Evolutionary conservation across 2,329 filamentous ascomycete species (phyloP).

Genomic region (Alternaria dauci): DNA sequence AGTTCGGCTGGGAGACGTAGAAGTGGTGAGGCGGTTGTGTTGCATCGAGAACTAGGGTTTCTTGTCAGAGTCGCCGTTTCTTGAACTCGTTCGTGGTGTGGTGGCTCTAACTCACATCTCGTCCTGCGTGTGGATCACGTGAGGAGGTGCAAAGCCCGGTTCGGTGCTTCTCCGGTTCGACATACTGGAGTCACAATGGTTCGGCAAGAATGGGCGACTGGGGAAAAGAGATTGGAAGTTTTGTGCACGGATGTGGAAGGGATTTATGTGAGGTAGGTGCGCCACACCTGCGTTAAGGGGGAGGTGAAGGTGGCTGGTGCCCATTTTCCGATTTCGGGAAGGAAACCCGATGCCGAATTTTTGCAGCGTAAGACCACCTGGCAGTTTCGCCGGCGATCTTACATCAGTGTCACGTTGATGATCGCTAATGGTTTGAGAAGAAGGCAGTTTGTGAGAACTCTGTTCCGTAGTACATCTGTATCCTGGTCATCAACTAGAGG

Average conservation of each 20-base stretch:
- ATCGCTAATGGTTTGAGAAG: rapidly evolving
- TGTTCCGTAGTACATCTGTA: too few relatives aligned
- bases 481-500: too few relatives aligned
- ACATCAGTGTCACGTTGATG: background rate
- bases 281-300: background rate
- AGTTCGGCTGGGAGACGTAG: slow-evolving; percentile 1
- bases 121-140: background rate
- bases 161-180: background rate
- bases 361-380: background rate
- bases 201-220: background rate
- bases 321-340: background rate
- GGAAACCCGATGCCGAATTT: background rate
- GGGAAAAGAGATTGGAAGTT: background rate
- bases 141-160: background rate
- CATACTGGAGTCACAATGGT: background rate
- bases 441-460: slow-evolving; percentile 46
- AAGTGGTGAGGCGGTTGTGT: background rate
- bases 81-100: background rate
- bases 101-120: background rate
- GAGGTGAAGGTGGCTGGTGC: background rate
- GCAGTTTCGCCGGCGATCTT: background rate
- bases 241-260: background rate
- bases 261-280: background rate
- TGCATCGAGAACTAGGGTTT: background rate
- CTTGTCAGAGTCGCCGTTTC: background rate